Base-by-base conservation (phyloP, 2,329 filamentous ascomycete genomes). In the Stagonosporopsis vannaccii region DNA sequence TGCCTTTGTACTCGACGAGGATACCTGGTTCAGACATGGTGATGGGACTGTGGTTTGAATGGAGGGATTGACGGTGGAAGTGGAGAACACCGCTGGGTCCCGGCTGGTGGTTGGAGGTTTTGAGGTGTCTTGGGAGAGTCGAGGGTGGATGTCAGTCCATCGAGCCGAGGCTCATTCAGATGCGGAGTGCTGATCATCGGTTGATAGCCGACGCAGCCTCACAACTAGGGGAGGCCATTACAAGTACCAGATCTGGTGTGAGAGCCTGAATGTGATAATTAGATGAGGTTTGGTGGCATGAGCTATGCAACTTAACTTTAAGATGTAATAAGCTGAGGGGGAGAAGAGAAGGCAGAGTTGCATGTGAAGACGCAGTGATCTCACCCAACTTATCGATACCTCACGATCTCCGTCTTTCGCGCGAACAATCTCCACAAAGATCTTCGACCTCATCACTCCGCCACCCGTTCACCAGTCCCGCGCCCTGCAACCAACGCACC, bases 1-100 rank as follows among this genome's bases (percentile, higher is more conserved):
- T 87, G 75, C 85, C 89, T 67, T 82, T 80, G 75, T 87, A 90
- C 59, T 86, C 82, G 67, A 90, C 71, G 42, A 81, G 82, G 57
- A 89, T 81, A 46, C 77, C 74, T 60, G 85, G 75, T 52, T 81
- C 75, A 23, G 65, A 65, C 77, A 80, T 80, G 33, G 12, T 65
- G 50, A 23, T 9, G 25, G 26, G 0, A 8, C 5, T 49, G 33
- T 15, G 4, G 37, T 42, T 2, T 37, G 35, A 8, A 5, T 11
- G 9, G 35, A 20, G 35, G 17, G 15, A 17, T 37, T 19, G 17
- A 19, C 3, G 6, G 17, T 36, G 8, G 32, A 20, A 12, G 19
- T 37, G 17, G 17, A 12, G 35, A 32, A 32, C 4, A 5, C 13
- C 30, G 15, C 30, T 32, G 30, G 6, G n/a, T 4, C 4, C 7